Conservation (phyloP, 495 filamentous ascomycete genomes). For the Penicillium nucicola region DNA sequence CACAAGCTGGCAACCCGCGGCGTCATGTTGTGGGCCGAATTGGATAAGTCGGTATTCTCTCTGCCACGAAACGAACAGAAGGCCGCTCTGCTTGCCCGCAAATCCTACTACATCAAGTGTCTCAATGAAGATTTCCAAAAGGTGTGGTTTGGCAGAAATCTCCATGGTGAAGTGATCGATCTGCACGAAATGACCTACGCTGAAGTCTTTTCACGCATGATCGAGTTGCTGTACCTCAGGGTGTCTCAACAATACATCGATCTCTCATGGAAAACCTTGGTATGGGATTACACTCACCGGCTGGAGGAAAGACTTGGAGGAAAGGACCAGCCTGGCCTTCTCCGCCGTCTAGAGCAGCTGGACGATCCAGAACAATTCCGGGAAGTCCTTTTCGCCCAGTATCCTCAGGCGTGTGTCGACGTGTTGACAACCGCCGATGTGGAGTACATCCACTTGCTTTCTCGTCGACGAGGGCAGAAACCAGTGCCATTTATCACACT, state of each 20-base stretch:
- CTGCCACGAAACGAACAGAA: conserved; percentile 25
- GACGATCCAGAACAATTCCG: background rate
- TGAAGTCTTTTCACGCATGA: conserved; percentile 28
- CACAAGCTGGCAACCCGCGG: conserved; percentile 41
- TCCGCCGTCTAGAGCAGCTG: background rate
- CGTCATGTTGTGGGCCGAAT: conserved; percentile 35
- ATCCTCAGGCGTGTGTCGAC: background rate
- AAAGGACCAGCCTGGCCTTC: conserved; percentile 13
- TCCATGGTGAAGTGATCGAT: conserved; percentile 21
- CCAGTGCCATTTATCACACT: conserved; percentile 22
- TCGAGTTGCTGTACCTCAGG: conserved; percentile 33
- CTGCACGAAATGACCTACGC: conserved; percentile 39
- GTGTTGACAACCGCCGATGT: background rate
- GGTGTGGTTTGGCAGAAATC: conserved; percentile 35
- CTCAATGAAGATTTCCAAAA: conserved; percentile 37
- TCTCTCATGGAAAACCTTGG: conserved; percentile 23
- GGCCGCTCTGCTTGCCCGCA: conserved; percentile 19
- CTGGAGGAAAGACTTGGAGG: conserved; percentile 22
- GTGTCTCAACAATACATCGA: conserved; percentile 37
- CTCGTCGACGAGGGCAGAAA: conserved; percentile 24
- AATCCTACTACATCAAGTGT: conserved; percentile 24
- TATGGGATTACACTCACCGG: conserved; percentile 25
- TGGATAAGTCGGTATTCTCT: conserved; percentile 37
- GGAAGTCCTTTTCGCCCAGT: background rate
- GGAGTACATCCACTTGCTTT: background rate